phyloP scores from a whole-genome alignment of 768 basidiomycete genomes.

The Candolleomyces aberdarensis region DNA sequence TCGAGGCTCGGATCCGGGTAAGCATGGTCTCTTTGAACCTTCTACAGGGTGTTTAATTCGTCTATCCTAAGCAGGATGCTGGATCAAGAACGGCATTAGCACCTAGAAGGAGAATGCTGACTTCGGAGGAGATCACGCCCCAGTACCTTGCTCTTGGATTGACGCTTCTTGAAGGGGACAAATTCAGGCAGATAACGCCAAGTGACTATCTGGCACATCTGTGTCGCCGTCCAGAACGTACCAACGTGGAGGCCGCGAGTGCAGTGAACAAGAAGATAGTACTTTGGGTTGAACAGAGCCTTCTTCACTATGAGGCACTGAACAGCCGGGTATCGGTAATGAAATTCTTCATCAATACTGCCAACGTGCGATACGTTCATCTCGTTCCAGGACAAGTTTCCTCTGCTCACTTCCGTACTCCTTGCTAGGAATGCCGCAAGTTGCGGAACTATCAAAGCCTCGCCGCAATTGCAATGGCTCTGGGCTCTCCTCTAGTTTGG shows the following conservation, averaged over 20 bases:
- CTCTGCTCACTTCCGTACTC: not conserved
- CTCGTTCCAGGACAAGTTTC: not conserved
- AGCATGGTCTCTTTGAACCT: too few relatives aligned
- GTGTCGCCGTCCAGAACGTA: slow-evolving; percentile 18
- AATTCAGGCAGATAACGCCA: slow-evolving; percentile 35
- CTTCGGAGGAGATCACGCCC: slow-evolving; percentile 32
- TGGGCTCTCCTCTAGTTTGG: slow-evolving; percentile 38
- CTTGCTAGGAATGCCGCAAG: slow-evolving; percentile 39
- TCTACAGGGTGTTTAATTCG: too few relatives aligned
- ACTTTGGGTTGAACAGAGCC: slow-evolving; percentile 37
- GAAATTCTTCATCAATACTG: slow-evolving; percentile 42
- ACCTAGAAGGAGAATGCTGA: slow-evolving; percentile 20
- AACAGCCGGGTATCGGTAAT: slow-evolving; percentile 35
- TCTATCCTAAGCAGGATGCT: not conserved
- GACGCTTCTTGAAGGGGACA: slow-evolving; percentile 43
- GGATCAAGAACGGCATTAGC: slow-evolving; percentile 12
- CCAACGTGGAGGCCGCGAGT: slow-evolving; percentile 31
- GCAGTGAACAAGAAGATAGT: slow-evolving; percentile 37
- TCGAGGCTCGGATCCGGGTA: slow-evolving; percentile 30
- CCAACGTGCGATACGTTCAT: slow-evolving; percentile 18
- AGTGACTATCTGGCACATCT: slow-evolving; percentile 43
- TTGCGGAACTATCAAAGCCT: slow-evolving; percentile 43
- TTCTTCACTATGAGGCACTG: slow-evolving; percentile 37
- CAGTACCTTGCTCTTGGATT: slow-evolving; percentile 41
- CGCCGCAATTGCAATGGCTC: slow-evolving; percentile 38